phyloP scores from a whole-genome alignment of 2,329 filamentous ascomycete species.

The Corinectria fuckeliana region DNA sequence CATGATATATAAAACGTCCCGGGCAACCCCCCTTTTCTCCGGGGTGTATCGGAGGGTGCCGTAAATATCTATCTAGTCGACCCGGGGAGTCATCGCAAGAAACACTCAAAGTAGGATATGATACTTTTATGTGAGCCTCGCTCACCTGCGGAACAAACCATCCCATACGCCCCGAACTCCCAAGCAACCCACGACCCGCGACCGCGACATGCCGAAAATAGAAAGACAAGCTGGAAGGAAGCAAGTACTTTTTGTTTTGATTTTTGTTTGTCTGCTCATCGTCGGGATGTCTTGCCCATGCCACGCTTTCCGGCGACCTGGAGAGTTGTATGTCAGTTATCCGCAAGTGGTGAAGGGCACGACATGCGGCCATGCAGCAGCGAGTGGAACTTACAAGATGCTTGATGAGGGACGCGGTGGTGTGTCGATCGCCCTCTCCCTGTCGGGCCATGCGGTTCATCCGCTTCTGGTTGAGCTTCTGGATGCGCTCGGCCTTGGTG shows the following conservation, averaged over 20 bases:
- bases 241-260: conserved; percentile 22
- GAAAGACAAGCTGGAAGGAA: conserved; percentile 32
- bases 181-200: conserved; percentile 35
- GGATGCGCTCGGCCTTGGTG: conserved; percentile 82
- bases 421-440: conserved; percentile 95
- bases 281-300: conserved; percentile 84
- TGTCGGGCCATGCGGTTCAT: conserved; percentile 98
- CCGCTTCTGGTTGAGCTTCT: conserved; percentile 93
- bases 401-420: conserved; percentile 80
- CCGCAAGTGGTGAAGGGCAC: not conserved
- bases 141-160: conserved; percentile 23
- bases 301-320: conserved; percentile 90
- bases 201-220: conserved; percentile 29
- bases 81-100: conserved; percentile 27
- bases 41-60: conserved; percentile 12
- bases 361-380: too few species aligned
- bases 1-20: conserved; percentile 31
- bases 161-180: conserved; percentile 42
- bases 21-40: conserved; percentile 12
- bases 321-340: conserved; percentile 18
- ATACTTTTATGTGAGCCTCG: not conserved
- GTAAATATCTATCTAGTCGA: conserved; percentile 35
- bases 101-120: conserved; percentile 16
- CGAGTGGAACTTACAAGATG: conserved; percentile 74
- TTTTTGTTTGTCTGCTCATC: too few species aligned